phyloP scores from a whole-genome alignment of 2,329 filamentous ascomycete species.

The Diplocarpon rosae region DNA sequence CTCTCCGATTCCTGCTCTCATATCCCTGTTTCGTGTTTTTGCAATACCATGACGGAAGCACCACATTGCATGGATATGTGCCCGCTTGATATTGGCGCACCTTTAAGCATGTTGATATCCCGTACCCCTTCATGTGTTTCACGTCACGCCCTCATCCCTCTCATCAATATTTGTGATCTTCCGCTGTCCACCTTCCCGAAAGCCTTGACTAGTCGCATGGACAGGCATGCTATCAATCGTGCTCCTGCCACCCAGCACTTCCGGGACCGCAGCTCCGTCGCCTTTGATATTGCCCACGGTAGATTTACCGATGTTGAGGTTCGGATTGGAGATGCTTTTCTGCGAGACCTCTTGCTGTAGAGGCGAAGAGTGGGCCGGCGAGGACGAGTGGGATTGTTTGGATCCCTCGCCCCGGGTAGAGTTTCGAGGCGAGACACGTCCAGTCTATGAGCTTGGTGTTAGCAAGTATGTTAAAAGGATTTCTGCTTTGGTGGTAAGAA shows the following conservation, averaged over 20 bases:
- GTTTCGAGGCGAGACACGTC: constrained; percentile 20
- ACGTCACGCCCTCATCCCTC: constrained; percentile 8
- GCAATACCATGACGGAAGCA: too few species aligned
- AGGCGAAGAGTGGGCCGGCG: constrained; percentile 36
- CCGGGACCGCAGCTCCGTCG: constrained; percentile 13
- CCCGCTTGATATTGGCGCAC: too few species aligned
- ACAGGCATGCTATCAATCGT: constrained; percentile 21
- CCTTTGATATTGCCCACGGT: constrained; percentile 7
- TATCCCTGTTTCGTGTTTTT: too few species aligned
- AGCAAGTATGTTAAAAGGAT: background rate
- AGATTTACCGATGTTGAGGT: constrained; percentile 11
- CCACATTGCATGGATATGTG: too few species aligned
- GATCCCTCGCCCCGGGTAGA: constrained; percentile 12
- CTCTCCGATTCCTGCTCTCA: too few species aligned
- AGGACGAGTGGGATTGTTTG: constrained; percentile 11
- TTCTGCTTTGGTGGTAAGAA: background rate
- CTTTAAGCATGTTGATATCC: too few species aligned
- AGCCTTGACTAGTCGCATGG: constrained; percentile 19
- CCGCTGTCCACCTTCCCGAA: constrained; percentile 19
- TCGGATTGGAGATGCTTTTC: constrained; percentile 8
- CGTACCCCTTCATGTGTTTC: background rate
- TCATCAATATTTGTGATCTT: constrained; percentile 24
- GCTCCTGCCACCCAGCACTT: constrained; percentile 14
- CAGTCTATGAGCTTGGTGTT: constrained; percentile 10
- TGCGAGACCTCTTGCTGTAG: constrained; percentile 29